phyloP scores from a whole-genome alignment of 352 stramenopile genomes.

The Pythium myriotylum region DNA sequence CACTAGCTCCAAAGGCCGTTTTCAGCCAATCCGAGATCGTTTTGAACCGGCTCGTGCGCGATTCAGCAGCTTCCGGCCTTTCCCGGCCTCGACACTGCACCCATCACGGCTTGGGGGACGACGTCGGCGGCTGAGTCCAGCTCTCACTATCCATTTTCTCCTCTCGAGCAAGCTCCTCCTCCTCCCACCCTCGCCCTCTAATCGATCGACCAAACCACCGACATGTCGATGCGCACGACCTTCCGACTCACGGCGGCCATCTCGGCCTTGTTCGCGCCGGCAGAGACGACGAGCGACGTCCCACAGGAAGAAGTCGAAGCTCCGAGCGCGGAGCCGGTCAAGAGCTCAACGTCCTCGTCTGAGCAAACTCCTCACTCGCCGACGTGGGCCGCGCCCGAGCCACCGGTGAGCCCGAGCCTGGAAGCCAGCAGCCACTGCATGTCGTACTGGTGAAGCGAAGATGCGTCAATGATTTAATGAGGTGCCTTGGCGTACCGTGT shows the following conservation, averaged over 20 bases:
- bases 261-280: not conserved
- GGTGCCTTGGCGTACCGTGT: no score
- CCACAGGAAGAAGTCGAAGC: not conserved
- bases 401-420: constrained; percentile 12
- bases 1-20: not conserved
- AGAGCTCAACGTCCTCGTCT: constrained; percentile 1
- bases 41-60: not conserved
- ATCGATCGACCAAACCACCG: not conserved
- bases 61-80: no score
- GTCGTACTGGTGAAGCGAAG: constrained; percentile 21
- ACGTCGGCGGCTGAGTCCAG: not conserved
- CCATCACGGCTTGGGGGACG: not conserved
- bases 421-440: constrained; percentile 16
- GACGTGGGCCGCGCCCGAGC: not conserved
- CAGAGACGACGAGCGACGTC: not conserved
- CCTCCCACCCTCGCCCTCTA: no score
- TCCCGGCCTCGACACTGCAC: not conserved
- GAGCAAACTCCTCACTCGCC: not conserved
- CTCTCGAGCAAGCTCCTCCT: not conserved
- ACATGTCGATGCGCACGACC: not conserved
- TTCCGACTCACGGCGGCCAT: constrained; percentile 1
- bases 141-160: not conserved
- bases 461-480: no score
- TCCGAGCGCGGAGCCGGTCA: not conserved
- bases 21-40: not conserved